Evolutionary conservation across 257 asterid genomes (phyloP).

Genomic region (Hygrophila difformis): DNA sequence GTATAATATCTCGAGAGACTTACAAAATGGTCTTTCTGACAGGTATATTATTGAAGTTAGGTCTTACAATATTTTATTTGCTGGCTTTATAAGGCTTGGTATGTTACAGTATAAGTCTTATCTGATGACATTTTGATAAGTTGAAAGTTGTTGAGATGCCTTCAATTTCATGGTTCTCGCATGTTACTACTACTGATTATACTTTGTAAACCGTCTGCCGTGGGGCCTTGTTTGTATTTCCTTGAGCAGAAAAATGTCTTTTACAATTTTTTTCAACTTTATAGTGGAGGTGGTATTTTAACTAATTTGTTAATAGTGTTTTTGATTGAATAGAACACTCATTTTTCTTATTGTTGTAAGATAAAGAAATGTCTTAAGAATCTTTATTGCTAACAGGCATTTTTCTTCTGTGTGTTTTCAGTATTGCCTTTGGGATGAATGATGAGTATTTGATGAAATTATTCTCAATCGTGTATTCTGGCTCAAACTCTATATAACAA

Average conservation of each 20-base stretch:
- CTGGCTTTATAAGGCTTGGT: neutral
- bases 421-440: neutral
- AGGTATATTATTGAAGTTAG: constrained; percentile 34
- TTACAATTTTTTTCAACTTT: too few relatives aligned
- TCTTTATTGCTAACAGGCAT: neutral
- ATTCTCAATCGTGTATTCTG: neutral
- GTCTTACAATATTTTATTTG: neutral
- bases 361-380: neutral
- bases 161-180: neutral
- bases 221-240: neutral
- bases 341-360: neutral
- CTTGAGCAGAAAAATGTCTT: too few relatives aligned
- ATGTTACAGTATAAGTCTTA: constrained; percentile 7
- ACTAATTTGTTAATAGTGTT: too few relatives aligned
- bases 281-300: too few relatives aligned
- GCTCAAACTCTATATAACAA: neutral
- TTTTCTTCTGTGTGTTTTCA: constrained; percentile 1
- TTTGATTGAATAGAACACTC: too few relatives aligned
- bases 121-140: constrained; percentile 1
- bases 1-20: constrained; percentile 53
- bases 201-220: neutral
- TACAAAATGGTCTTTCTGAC: constrained; percentile 74
- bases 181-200: constrained; percentile 2
- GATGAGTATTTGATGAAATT: too few relatives aligned
- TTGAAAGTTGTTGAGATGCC: neutral